These are phyloP conservation scores for Solanum medicagineum DNA, from an alignment of 257 asterid species.

Conservation along the genomic window DNA sequence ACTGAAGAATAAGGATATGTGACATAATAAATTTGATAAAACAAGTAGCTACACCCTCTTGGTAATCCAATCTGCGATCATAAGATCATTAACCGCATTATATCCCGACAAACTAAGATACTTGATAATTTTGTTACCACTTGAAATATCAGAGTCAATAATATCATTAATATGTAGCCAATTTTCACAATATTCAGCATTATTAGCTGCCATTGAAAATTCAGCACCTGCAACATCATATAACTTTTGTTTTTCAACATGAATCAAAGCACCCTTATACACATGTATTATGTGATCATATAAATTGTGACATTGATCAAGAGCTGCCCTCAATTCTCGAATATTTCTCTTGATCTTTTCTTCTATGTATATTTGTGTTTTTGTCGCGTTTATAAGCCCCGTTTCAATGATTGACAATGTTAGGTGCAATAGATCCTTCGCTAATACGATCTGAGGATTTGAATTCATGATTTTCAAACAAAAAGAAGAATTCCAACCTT, in stretches of 20 bases:
- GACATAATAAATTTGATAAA: background rate
- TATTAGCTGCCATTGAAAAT: background rate
- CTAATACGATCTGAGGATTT: background rate
- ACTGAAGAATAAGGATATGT: background rate
- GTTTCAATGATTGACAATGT: background rate
- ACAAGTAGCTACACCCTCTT: background rate
- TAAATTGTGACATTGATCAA: background rate
- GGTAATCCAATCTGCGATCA: background rate
- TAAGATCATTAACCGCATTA: background rate
- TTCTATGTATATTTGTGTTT: background rate
- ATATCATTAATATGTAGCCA: background rate
- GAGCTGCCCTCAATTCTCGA: background rate
- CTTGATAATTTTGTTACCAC: background rate
- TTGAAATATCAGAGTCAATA: background rate
- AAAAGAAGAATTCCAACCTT: background rate
- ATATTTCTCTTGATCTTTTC: background rate
- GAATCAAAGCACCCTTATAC: background rate
- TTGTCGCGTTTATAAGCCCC: background rate
- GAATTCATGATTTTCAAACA: background rate
- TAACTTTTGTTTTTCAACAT: background rate
- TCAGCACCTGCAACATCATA: background rate
- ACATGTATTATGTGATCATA: background rate
- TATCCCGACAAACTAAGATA: background rate
- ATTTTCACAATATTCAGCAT: background rate
- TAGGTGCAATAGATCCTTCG: background rate